These are phyloP conservation scores for Toxicodendron radicans DNA, from an alignment of 345 rosid species.

Conservation along the genomic window DNA sequence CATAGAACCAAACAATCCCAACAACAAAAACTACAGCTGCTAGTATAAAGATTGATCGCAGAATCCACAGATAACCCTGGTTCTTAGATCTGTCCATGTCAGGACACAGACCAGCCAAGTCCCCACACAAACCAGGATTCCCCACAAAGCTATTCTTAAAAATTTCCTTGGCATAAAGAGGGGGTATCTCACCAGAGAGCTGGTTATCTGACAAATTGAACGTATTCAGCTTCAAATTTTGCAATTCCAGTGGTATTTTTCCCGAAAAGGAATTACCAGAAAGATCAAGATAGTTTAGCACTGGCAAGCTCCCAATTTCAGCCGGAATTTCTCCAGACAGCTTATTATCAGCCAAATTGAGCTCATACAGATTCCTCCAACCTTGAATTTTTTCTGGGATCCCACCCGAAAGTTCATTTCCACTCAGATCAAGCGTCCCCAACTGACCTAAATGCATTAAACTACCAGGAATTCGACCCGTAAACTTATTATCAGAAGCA, in stretches of 20 bases:
- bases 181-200: slow-evolving; percentile 69
- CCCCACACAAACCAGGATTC: slow-evolving; percentile 77
- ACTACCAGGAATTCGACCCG: slow-evolving; percentile 51
- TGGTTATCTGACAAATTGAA: slow-evolving; percentile 72
- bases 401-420: slow-evolving; percentile 62
- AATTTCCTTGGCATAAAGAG: slow-evolving; percentile 50
- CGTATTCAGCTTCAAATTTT: slow-evolving; percentile 76
- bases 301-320: slow-evolving; percentile 64
- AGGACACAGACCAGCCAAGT: slow-evolving; percentile 58
- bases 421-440: slow-evolving; percentile 65
- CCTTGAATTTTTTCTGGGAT: slow-evolving; percentile 54
- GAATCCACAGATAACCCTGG: slow-evolving; percentile 57
- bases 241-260: slow-evolving; percentile 59
- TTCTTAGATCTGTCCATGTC: slow-evolving; percentile 30
- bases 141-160: slow-evolving; percentile 64
- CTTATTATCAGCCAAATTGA: slow-evolving; percentile 61
- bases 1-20: slow-evolving; percentile 63
- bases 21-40: slow-evolving; percentile 51
- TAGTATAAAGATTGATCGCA: slow-evolving; percentile 49
- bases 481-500: slow-evolving; percentile 45
- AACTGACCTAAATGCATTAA: slow-evolving; percentile 53
- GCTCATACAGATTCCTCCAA: slow-evolving; percentile 70
- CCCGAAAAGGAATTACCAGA: slow-evolving; percentile 71
- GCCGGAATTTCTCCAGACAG: slow-evolving; percentile 66
- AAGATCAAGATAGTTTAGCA: slow-evolving; percentile 88